Base-by-base conservation (phyloP, 306 rosid genomes). In the Vicia sativa region DNA sequence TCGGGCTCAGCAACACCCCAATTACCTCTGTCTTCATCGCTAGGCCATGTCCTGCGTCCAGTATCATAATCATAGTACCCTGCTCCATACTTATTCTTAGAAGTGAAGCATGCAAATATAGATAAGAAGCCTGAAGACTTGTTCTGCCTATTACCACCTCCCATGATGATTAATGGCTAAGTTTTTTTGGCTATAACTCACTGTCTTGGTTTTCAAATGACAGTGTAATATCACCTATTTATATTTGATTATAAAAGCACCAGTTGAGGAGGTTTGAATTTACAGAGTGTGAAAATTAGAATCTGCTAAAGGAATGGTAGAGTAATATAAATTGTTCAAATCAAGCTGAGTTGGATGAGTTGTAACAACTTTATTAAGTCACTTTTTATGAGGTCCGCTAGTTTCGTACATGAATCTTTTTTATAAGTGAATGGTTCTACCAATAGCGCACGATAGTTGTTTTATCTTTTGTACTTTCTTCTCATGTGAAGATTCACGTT, bases 1-100 rank as follows among this genome's bases (percentile, higher is more conserved):
- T 49, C 74, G 4, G 83, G 92, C 38, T 87, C 91, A 0, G 87
- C 95, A 5, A 77, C 84, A 46, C 87, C 82, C 63, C 65, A 79
- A 3, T 56, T 74, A 11, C 50, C 85, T 63, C 50, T 68, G 62
- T 92, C 98, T 2, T 76, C 74, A 19, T 89, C 91, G 41, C 92
- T 92, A 0, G 72, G 86, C 87, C 87, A 86, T 1, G 78, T 78
- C 73, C 60, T 84, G 13, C 53, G 19, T 0, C 76, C 53, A 0
- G 46, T 68, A 7, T 82, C 85, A 44, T 70, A 15, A 11, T 78
- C 76, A 1, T 65, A 29, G 44, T 63, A 19, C 0, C 70, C 72
- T 49, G 56, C 74, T 70, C 82, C 71, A 7, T 18, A 6, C 63
- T 55, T 86, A 76, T 39, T 74, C 0, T 74, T 70, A 0, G 84